Conservation (phyloP, 805 yeast species). For the Saccharomycopsis fibuligera region DNA sequence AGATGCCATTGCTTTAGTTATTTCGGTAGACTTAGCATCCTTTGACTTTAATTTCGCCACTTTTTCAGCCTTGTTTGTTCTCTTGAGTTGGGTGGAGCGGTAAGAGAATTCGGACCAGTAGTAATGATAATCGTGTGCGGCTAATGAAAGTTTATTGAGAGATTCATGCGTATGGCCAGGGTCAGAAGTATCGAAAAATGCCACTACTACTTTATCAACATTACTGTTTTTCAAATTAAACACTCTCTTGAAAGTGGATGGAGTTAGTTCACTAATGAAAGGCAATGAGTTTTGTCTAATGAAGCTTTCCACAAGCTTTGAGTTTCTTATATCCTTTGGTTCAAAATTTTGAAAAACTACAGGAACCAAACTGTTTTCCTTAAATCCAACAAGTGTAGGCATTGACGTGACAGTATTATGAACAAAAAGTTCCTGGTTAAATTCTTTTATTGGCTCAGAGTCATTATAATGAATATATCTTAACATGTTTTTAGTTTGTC, state of each 20-base stretch:
- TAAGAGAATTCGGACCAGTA: constrained; percentile 34
- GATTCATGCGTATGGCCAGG: constrained; percentile 26
- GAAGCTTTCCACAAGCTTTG: constrained; percentile 42
- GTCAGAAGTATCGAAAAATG: constrained; percentile 37
- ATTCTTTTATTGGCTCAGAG: constrained; percentile 29
- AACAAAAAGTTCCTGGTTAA: constrained; percentile 40
- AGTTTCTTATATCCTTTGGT: constrained; percentile 55
- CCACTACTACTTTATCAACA: constrained; percentile 42
- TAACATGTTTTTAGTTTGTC: constrained; percentile 35
- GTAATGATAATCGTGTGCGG: constrained; percentile 44
- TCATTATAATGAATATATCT: constrained; percentile 40
- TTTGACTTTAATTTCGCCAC: constrained; percentile 40
- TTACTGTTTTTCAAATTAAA: constrained; percentile 25
- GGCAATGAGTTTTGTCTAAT: constrained; percentile 46
- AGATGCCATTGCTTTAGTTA: constrained; percentile 42
- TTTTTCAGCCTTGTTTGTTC: constrained; percentile 36
- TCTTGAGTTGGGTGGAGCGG: constrained; percentile 27
- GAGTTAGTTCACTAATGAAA: constrained; percentile 44
- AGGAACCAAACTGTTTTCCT: constrained; percentile 48
- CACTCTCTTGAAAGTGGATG: constrained; percentile 25
- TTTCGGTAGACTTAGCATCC: constrained; percentile 36
- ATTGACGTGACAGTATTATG: constrained; percentile 49
- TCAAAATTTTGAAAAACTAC: constrained; percentile 54
- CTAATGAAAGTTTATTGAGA: constrained; percentile 32
- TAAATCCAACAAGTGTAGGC: constrained; percentile 59